These are phyloP conservation scores for Lentinula novae-zelandiae DNA, from an alignment of 1,284 basidiomycete species.

Conservation along the genomic window DNA sequence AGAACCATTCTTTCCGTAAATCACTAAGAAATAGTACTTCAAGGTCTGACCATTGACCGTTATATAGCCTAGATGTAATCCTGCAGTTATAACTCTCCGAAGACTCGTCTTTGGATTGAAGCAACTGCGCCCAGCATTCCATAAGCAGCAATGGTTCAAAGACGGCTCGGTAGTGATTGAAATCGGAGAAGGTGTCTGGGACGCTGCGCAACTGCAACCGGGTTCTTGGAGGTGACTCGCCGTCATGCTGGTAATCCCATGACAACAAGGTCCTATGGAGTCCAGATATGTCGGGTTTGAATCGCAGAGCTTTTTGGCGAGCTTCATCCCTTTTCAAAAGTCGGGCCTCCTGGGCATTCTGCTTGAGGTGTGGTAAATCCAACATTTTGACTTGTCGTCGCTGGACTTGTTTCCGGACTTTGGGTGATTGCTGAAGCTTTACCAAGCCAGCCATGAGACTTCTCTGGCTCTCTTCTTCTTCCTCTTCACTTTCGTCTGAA, in stretches of 20 bases:
- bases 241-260: conserved; percentile 81
- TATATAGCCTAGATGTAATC: conserved; percentile 60
- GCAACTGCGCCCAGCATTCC: conserved; percentile 91
- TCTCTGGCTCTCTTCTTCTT: conserved; percentile 45
- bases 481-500: conserved; percentile 54
- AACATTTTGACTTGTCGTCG: conserved; percentile 72
- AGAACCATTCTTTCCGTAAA: conserved; percentile 66
- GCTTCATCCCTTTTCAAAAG: conserved; percentile 57
- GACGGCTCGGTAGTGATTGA: conserved; percentile 67
- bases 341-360: conserved; percentile 44
- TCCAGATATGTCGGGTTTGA: conserved; percentile 79
- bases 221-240: conserved; percentile 53
- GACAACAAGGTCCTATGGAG: conserved; percentile 82
- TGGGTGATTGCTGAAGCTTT: conserved; percentile 60
- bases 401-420: conserved; percentile 51
- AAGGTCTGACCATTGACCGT: conserved; percentile 72
- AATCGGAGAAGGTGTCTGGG: conserved; percentile 64
- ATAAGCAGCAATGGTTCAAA: conserved; percentile 89
- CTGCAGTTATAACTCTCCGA: conserved; percentile 53
- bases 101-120: conserved; percentile 68
- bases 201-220: conserved; percentile 40
- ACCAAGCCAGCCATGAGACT: conserved; percentile 59
- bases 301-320: conserved; percentile 61
- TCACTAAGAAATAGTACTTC: conserved; percentile 58
- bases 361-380: conserved; percentile 46